These are phyloP conservation scores for Thelonectria olida DNA, from an alignment of 2,329 filamentous ascomycete species.

Conservation along the genomic window DNA sequence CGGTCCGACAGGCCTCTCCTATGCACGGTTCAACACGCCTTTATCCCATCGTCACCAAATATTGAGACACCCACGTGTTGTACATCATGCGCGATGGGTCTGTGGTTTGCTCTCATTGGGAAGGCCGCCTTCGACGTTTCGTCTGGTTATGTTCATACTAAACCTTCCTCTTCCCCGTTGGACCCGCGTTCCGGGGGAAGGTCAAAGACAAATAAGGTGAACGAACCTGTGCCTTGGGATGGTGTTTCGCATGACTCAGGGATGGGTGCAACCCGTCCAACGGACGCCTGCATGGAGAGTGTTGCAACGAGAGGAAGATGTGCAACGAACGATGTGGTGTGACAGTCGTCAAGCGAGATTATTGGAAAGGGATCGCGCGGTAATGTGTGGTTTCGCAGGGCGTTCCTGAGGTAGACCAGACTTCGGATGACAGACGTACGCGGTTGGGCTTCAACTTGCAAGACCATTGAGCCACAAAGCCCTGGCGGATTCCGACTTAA, in stretches of 20 bases:
- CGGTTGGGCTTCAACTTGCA: background rate
- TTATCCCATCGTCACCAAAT: background rate
- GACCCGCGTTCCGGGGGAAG: background rate
- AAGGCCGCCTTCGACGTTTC: background rate
- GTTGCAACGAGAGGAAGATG: conserved; percentile 29
- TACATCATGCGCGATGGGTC: too few relatives aligned
- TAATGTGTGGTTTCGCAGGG: conserved; percentile 19
- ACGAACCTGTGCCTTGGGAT: conserved; percentile 11
- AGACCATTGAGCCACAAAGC: background rate
- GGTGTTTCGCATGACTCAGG: conserved; percentile 11
- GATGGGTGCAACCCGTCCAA: conserved; percentile 19
- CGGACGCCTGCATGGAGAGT: conserved; percentile 26
- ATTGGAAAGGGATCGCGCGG: conserved; percentile 26
- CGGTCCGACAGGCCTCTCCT: background rate
- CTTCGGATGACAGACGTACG: background rate
- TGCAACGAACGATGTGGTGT: conserved; percentile 31
- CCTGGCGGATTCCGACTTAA: conserved; percentile 3
- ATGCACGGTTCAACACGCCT: background rate
- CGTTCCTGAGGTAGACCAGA: conserved; percentile 6
- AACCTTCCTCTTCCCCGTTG: background rate
- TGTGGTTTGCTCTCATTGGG: background rate
- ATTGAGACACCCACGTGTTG: conserved; percentile 20
- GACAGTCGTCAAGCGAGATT: conserved; percentile 38
- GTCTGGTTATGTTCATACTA: background rate
- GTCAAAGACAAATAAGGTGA: conserved; percentile 15